Evolutionary conservation across 352 stramenopile species (phyloP), one percentile per base, ranked within the genome.

Genomic region (Thalassiosira hispida): DNA sequence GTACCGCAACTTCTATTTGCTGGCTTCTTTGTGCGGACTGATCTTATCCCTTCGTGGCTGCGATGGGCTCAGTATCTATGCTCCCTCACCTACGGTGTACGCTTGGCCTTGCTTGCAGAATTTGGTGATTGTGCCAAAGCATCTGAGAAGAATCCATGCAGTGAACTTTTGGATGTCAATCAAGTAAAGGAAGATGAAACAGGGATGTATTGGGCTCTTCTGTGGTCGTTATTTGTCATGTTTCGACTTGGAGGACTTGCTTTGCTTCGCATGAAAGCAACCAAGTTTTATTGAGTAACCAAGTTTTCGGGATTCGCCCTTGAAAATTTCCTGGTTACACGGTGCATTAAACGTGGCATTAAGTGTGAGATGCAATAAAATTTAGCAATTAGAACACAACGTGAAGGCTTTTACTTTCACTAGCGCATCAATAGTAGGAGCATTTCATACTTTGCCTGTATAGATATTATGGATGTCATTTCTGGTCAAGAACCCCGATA

Each of bases 1-100:
- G 87, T 95, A 12, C 92, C 92, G 14, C 92, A 96, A 55, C 68
- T 95, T 16, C 85, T 95, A 9, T 96, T 96, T 72, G 79, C 83
- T 18, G 92, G 92, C 18, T 84, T 90, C 57, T 89, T 88, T 63
- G 74, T 92, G 0, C 56, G 61, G 16, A 81, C 73, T 18, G 75
- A 80, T 52, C 57, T 91, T 1, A 89, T 90, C 46, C 84, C 84
- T 12, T 4, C 27, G 33, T 86, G 73, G 61, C 61, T 91, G 11
- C 70, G 66, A 23, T 95, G 92, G 92, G 83, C 78, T 6, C 86
- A 91, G 70, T 95, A 91, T 62, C 55, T 94, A 8, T 95, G 88
- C 63, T 79, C 79, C 14, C 59, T 95, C 9, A 95, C 82, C 0
- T 91, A 88, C 69, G 76, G 64, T 18, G 52, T 87, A 8, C 64